phyloP scores from a whole-genome alignment of 495 filamentous ascomycete genomes.

The Neurospora discreta region DNA sequence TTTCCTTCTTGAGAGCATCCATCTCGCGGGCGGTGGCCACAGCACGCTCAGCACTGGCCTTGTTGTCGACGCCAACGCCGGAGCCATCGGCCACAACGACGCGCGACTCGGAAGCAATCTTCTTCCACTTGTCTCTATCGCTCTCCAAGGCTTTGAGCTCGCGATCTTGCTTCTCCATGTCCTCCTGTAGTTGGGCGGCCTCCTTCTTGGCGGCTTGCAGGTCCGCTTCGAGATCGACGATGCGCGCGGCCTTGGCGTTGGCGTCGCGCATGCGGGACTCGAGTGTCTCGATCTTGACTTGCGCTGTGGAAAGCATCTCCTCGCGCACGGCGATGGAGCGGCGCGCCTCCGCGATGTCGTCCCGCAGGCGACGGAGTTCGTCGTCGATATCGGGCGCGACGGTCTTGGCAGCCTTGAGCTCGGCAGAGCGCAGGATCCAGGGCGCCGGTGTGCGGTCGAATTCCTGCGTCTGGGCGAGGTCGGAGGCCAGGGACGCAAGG shows the following conservation, averaged over 20 bases:
- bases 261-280: slow-evolving; percentile 71
- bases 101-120: slow-evolving; percentile 55
- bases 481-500: slow-evolving; percentile 57
- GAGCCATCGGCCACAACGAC: slow-evolving; percentile 36
- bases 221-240: slow-evolving; percentile 52
- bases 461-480: slow-evolving; percentile 71
- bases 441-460: slow-evolving; percentile 65
- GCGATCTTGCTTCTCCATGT: slow-evolving; percentile 48
- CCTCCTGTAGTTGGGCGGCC: slow-evolving; percentile 53
- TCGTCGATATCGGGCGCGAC: slow-evolving; percentile 72
- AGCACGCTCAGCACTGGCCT: slow-evolving; percentile 44
- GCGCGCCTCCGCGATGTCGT: slow-evolving; percentile 56
- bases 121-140: slow-evolving; percentile 66
- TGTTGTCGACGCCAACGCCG: slow-evolving; percentile 33
- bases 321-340: slow-evolving; percentile 55
- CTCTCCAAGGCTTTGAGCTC: slow-evolving; percentile 46
- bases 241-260: slow-evolving; percentile 52
- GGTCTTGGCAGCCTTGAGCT: slow-evolving; percentile 66
- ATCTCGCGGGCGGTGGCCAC: slow-evolving; percentile 66
- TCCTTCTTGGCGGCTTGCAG: slow-evolving; percentile 43
- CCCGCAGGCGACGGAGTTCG: slow-evolving; percentile 61
- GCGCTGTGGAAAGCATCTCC: slow-evolving; percentile 57
- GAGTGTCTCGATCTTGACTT: slow-evolving; percentile 85
- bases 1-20: slow-evolving; percentile 58
- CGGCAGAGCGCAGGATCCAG: slow-evolving; percentile 72